Percentiles rank a stretch among this genome's conserved stretches.
Conservation (phyloP, 176 grass and related monocot species). For the Cenchrus fungigraminus region DNA sequence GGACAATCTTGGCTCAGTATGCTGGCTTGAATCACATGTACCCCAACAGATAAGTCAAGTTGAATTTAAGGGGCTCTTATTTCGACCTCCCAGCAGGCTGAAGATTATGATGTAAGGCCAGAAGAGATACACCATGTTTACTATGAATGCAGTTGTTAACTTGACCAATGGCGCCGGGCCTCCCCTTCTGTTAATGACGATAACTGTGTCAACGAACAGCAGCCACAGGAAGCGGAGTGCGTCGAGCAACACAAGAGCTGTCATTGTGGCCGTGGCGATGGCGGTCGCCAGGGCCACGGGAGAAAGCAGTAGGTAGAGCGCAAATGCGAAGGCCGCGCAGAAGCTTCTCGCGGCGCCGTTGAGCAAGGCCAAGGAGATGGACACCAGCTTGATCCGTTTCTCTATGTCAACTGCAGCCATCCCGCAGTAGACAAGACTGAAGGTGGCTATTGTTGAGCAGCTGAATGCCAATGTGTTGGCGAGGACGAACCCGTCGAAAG, state of each 20-base stretch:
- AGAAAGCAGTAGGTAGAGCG: background rate
- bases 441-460: slow-evolving; percentile 20
- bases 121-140: background rate
- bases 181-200: background rate
- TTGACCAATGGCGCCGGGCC: background rate
- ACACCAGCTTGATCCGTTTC: background rate
- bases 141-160: background rate
- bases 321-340: background rate
- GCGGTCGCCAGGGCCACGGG: background rate
- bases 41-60: too few species aligned
- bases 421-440: slow-evolving; percentile 27
- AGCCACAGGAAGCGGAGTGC: background rate
- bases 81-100: too few species aligned
- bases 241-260: background rate
- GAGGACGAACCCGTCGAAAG: slow-evolving; percentile 42
- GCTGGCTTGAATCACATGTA: too few species aligned
- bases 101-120: background rate
- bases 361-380: background rate
- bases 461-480: background rate
- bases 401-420: background rate
- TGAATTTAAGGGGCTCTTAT: too few species aligned
- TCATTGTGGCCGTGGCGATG: background rate
- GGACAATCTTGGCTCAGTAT: too few species aligned
- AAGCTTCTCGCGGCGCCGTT: background rate
- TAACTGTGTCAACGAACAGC: background rate